Evolutionary conservation across 768 basidiomycete genomes (phyloP), one percentile per base, ranked within the genome.

Genomic region (Tylopilus subfusipes): DNA sequence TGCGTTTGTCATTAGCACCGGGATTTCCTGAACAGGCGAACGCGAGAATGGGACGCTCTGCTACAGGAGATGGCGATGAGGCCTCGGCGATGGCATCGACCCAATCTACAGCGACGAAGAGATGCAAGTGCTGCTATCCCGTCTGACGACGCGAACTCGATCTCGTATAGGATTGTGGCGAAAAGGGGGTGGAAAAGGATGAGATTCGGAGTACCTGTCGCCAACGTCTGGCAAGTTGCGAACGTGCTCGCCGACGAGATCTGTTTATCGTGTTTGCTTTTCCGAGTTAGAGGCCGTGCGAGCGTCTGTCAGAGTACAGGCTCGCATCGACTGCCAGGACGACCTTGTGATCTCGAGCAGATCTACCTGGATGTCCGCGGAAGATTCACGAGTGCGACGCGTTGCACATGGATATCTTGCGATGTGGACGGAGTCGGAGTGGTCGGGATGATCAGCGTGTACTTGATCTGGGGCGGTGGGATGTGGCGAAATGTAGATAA

Each of bases 341-440:
- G 57, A 63, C 57, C 39, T 45, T 6, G 49, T 60, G 53, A 66
- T 68, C 66, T 60, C 8, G 55, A 44, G 38, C 2, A 63, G 56
- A 63, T 68, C 66, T 66, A 50, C 55, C 53, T 58, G 58, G 64
- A 66, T 43, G 67, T 66, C 65, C 65, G 65, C 65, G 65, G 65
- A 61, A 66, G 67, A 66, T 68, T 66, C 65, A 68, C 65, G 54
- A 33, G 38, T 52, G 58, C 51, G 63, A 68, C 60, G 49, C 53
- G 58, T 36, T 55, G 43, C 65, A 59, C 67, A 66, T 66, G 65
- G 66, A 61, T 68, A 61, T 66, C 65, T 66, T 61, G 67, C 65
- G 65, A 66, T 58, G 52, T 61, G 48, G 61, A 47, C 65, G 65
- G 65, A 63, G 64, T 68, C 66, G 66, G 65, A 58, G 66, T 38